Conservation (phyloP, 2,329 filamentous ascomycete species). For the Rutstroemia sp. region DNA sequence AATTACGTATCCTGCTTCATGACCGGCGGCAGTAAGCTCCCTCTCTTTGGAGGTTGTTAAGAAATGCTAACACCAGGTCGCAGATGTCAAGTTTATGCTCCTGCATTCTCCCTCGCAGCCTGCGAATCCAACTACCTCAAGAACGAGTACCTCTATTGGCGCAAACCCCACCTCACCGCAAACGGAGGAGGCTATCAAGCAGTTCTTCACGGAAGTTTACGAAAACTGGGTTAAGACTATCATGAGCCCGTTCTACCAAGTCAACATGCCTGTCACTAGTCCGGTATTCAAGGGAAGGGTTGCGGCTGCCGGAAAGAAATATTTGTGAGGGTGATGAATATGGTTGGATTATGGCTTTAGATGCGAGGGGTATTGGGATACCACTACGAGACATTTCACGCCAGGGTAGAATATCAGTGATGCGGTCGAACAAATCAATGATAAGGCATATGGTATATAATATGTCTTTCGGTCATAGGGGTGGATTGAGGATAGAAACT, state of each 20-base stretch:
- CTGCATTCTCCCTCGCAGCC: conserved; percentile 69
- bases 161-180: conserved; percentile 82
- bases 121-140: conserved; percentile 36
- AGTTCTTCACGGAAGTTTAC: conserved; percentile 93
- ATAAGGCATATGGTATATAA: not conserved
- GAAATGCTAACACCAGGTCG: not conserved
- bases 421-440: not conserved
- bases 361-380: not conserved
- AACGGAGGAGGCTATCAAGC: conserved; percentile 90
- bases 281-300: conserved; percentile 79
- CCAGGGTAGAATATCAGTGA: not conserved
- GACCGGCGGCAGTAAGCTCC: conserved; percentile 60
- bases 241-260: conserved; percentile 93
- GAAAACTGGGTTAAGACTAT: conserved; percentile 94
- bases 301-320: conserved; percentile 84
- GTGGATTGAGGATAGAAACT: too few relatives aligned
- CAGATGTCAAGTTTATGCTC: conserved; percentile 81
- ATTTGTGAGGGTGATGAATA: conserved; percentile 51
- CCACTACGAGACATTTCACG: not conserved
- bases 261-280: conserved; percentile 79
- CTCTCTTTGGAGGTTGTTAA: not conserved
- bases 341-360: not conserved
- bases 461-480: too few relatives aligned
- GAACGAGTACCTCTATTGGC: conserved; percentile 63
- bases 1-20: conserved; percentile 94